phyloP scores from a whole-genome alignment of 2,329 filamentous ascomycete genomes.

The Cadophora luteo-olivacea region DNA sequence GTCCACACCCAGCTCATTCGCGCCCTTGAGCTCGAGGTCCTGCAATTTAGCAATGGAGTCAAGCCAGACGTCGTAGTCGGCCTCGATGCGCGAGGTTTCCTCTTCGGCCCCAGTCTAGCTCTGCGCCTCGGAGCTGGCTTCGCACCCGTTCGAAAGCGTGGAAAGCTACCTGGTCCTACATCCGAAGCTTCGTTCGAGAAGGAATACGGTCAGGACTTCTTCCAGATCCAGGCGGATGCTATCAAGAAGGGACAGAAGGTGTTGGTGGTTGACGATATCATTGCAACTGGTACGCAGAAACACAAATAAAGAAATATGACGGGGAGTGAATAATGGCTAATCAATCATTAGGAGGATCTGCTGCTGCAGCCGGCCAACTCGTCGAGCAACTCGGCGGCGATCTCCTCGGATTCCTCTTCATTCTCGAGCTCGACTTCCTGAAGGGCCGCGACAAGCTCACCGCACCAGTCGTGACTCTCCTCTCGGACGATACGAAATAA shows the following conservation, averaged over 20 bases:
- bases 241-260: conserved; percentile 89
- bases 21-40: conserved; percentile 84
- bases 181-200: conserved; percentile 88
- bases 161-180: conserved; percentile 91
- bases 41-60: conserved; percentile 62
- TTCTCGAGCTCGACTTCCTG: conserved; percentile 93
- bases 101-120: conserved; percentile 91
- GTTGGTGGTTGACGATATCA: conserved; percentile 95
- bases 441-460: conserved; percentile 90
- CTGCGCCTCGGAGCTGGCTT: conserved; percentile 84
- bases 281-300: conserved; percentile 81
- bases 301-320: no score
- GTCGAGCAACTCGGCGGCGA: conserved; percentile 85
- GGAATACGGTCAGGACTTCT: conserved; percentile 94
- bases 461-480: conserved; percentile 81
- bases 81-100: conserved; percentile 91
- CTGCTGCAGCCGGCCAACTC: conserved; percentile 84
- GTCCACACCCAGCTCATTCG: conserved; percentile 80
- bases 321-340: conserved; percentile 19
- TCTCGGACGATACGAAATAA: conserved; percentile 62
- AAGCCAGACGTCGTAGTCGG: conserved; percentile 91
- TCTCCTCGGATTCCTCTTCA: conserved; percentile 91
- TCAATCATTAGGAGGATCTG: conserved; percentile 77
- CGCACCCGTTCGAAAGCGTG: conserved; percentile 92
- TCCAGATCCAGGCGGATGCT: conserved; percentile 91